phyloP scores from a whole-genome alignment of 176 grass and related monocot genomes.

The Elymus sibiricus region DNA sequence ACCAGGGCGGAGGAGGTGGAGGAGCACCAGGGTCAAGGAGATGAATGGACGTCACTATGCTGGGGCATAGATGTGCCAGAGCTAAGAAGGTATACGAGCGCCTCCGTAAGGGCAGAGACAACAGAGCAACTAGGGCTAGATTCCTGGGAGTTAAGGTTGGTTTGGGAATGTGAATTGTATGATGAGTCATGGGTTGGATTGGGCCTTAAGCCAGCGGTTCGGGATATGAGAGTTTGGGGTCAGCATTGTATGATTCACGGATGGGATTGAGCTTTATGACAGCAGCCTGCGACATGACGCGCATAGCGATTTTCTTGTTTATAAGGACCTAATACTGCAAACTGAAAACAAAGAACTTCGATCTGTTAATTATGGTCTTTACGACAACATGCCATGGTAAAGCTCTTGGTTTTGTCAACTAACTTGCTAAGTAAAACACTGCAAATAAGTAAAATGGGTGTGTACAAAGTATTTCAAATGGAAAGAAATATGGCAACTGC shows the following conservation, averaged over 20 bases:
- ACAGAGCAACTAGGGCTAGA: not conserved
- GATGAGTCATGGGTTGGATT: not conserved
- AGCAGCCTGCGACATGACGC: not conserved
- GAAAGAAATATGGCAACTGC: not conserved
- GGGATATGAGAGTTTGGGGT: not conserved
- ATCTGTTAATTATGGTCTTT: not conserved
- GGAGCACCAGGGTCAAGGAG: not conserved
- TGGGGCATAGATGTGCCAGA: not conserved
- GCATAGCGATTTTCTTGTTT: not conserved
- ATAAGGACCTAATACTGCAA: not conserved
- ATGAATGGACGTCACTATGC: not conserved
- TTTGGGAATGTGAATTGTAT: not conserved
- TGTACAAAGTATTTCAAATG: not conserved
- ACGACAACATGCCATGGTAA: not conserved
- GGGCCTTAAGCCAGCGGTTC: not conserved
- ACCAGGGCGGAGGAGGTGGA: not conserved
- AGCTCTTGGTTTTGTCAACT: not conserved
- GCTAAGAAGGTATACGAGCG: not conserved
- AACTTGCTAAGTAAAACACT: not conserved
- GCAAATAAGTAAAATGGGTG: not conserved
- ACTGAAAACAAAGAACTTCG: not conserved
- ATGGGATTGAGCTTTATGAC: not conserved
- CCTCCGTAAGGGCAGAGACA: not conserved
- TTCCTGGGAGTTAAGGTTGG: not conserved
- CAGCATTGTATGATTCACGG: not conserved